Base-by-base conservation (phyloP, 257 asterid species). In the Solanum peruvianum region DNA sequence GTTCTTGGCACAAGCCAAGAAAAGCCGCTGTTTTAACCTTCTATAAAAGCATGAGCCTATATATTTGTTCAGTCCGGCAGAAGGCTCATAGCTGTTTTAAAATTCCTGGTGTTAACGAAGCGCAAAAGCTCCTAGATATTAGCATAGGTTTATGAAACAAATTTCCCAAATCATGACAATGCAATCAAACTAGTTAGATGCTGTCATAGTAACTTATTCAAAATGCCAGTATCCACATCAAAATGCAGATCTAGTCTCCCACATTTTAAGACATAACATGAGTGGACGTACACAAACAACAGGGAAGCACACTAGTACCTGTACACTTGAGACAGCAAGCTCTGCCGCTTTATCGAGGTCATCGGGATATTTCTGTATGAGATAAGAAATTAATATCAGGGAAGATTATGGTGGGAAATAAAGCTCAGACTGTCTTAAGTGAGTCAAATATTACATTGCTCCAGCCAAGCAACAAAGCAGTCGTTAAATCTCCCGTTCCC, bases 401-500 rank as follows among this genome's bases (percentile, higher is more conserved):
- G 78, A 16, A 77, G 14, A 86, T 49, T 41, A 27, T 85, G 41
- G 39, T 73, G 80, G 31, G 85, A 16, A 52, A 44, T 87, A 81
- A 33, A 83, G 83, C 67, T 82, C 56, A 78, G 88, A 69, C 76
- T 35, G 2, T 77, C 85, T 84, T 84, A 85, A 69, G 88, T 70
- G 80, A 70, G 18, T 44, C 11, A 49, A 88, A 87, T 82, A 83
- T 90, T 95, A 97, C 99, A 93, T 95, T 97, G 95, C 99, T 95
- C 99, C 99, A 96, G 89, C 98, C 98, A 86, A 96, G 99, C 90
- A 96, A 90, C 86, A 96, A 94, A 14, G 99, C 98, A 83, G 99
- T 95, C 92, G 81, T 95, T 44, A 96, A 93, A 92, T 96, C 98
- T 89, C 99, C 99, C 4, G 99, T 96, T 90, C 99, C 99, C 99